A percentile compares a stretch with the other conserved stretches of the same genome.
phyloP scores from a whole-genome alignment of 495 filamentous ascomycete genomes.

The Trichoderma parareesei region DNA sequence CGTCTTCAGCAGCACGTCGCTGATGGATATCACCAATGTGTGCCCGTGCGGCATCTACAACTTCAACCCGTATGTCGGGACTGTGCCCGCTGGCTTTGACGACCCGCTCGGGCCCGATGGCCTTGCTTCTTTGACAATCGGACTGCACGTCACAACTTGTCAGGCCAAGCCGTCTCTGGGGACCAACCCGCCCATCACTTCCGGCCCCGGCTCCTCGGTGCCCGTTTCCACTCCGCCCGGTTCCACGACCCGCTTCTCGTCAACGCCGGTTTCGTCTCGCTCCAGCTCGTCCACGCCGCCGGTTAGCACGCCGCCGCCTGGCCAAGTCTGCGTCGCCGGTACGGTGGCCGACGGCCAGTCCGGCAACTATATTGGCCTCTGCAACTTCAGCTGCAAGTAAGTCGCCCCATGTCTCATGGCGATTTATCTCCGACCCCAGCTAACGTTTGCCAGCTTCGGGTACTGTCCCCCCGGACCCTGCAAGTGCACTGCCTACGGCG shows the following conservation, averaged over 20 bases:
- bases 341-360: neutral
- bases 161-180: neutral
- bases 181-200: neutral
- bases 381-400: neutral
- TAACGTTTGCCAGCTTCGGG: neutral
- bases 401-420: neutral
- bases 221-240: neutral
- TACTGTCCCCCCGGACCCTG: constrained; percentile 1
- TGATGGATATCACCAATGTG: constrained; percentile 41
- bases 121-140: neutral
- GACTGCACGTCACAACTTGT: neutral
- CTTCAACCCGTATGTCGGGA: constrained; percentile 53
- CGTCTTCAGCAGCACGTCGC: constrained; percentile 41
- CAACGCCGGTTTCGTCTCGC: neutral
- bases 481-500: neutral
- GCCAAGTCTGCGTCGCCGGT: neutral
- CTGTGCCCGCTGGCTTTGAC: constrained; percentile 32
- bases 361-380: neutral
- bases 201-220: neutral
- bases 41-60: constrained; percentile 57
- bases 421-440: neutral
- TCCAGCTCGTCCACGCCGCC: neutral
- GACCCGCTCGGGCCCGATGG: constrained; percentile 38
- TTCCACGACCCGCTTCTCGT: neutral
- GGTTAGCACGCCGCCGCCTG: neutral